Base-by-base conservation (phyloP, 2,329 filamentous ascomycete species). In the Aureobasidium subglaciale region DNA sequence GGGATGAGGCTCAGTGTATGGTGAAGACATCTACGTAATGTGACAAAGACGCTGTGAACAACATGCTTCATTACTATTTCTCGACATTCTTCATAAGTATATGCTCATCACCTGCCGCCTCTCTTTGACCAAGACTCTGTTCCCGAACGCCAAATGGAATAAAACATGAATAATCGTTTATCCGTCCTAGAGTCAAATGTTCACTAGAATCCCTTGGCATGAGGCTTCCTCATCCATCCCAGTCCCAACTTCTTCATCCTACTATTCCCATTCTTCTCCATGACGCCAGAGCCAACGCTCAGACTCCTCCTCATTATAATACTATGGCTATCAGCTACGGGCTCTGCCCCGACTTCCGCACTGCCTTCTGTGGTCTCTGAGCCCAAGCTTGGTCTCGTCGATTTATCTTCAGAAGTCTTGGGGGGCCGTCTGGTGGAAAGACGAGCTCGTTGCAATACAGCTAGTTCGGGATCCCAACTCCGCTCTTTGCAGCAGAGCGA, bases 191-290 rank as follows among this genome's bases (percentile, higher is more conserved):
- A n/a, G 8, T 4, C 9, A 5, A 10, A 2, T 9, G 10, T 7
- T 5, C 4, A 11, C 4, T 35, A 48, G 15, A 52, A 52, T 5
- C 48, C 46, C 10, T 49, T 50, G 9, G 46, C 48, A 22, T 40
- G 48, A 15, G 48, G 48, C n/a, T 54, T 54, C 6, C n/a, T 54
- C 50, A 54, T 54, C 50, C 50, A 54, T 2, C 32, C 32, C 15
- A 54, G n/a, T 7, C 50, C 50, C n/a, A 54, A 27, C 10, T 29
- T 54, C 20, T 43, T 54, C 50, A 54, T 54, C 4, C n/a, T 32
- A 2, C 38, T 15, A 1, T 11, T 15, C 16, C 35, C 48, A 24
- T 52, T 41, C 16, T 32, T 41, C 24, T 41, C 35, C 11, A 50
- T 1, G 9, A 15, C 34, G 20, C 25, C 34, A 16, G 35, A 29